Conservation (phyloP, 2,329 filamentous ascomycete genomes). For the Fusarium sarcochroum region DNA sequence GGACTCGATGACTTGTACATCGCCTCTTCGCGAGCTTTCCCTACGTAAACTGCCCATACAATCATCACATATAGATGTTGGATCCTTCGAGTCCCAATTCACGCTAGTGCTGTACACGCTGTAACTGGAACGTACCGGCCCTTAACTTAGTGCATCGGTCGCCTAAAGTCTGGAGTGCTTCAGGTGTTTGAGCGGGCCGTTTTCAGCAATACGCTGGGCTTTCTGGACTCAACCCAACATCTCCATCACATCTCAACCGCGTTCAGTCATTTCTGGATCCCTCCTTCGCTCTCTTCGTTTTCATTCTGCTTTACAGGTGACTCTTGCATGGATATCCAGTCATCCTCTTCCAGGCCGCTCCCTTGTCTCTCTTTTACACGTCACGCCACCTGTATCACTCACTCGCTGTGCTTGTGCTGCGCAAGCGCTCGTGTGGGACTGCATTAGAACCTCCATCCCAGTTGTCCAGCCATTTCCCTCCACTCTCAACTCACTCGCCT, state of each 20-base stretch:
- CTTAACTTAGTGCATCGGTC: slow-evolving; percentile 17
- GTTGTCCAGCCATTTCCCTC: slow-evolving; percentile 34
- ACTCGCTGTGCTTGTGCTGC: slow-evolving; percentile 30
- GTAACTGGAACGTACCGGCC: slow-evolving; percentile 25
- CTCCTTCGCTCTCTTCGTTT: slow-evolving; percentile 12
- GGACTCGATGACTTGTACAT: not conserved
- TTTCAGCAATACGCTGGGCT: slow-evolving; percentile 28
- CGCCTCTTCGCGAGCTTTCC: not conserved
- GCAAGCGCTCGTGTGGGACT: slow-evolving; percentile 36
- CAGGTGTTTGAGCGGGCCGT: slow-evolving; percentile 25
- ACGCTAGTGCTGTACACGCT: slow-evolving; percentile 35
- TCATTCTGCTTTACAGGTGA: slow-evolving; percentile 10
- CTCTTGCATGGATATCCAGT: slow-evolving; percentile 9
- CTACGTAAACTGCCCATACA: not conserved
- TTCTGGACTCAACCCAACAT: slow-evolving; percentile 22
- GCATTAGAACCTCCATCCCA: slow-evolving; percentile 37
- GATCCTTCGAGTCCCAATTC: not conserved
- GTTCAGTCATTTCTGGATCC: slow-evolving; percentile 21
- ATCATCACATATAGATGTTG: not conserved
- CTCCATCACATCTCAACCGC: slow-evolving; percentile 5
- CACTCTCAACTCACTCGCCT: slow-evolving; percentile 26
- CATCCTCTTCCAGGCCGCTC: slow-evolving; percentile 15
- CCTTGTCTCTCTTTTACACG: slow-evolving; percentile 12
- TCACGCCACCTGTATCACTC: slow-evolving; percentile 38
- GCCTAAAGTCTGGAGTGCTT: slow-evolving; percentile 18